Base-by-base conservation (phyloP, 2,329 filamentous ascomycete species). In the Penicillium sp. region DNA sequence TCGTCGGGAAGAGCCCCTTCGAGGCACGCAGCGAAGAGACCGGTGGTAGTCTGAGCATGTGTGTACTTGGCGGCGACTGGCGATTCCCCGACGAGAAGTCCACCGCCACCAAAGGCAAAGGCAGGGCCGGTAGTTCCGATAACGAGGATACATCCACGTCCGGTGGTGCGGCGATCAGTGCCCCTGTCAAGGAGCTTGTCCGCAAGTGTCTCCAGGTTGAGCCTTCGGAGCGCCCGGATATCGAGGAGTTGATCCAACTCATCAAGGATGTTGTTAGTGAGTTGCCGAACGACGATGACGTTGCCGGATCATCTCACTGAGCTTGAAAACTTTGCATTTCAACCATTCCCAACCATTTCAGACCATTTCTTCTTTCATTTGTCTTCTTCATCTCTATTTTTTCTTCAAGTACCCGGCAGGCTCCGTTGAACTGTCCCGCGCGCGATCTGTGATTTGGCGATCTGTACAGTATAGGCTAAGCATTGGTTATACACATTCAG, bases 11-110 rank as follows among this genome's bases (percentile, higher is more conserved):
- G 74, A 95, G 90, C 12, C 94, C 94, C 2, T 99, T 99, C 65
- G 94, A 99, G 78, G 90, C 92, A 69, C 87, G 94, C 55, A 93
- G 88, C 60, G 94, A 99, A 71, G 93, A 99, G 78, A 97, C 94
- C 0, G 94, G 94, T 59, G 94, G 94, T 37, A 94, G 89, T 59
- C 77, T 99, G 58, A 95, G 89, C 62, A 89, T 97, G 61, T 97
- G 93, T 70, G 90, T 97, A 15, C 78, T 96, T 13, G 90, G 91
- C 54, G 94, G 93, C 32, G 93, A 97, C 74, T 99, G 94, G 93
- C 83, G 91, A 45, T 99, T 97, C 73, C 94, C 94, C 0, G 92
- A 96, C 63, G 92, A 97, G 41, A 72, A 70, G 69, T 86, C 87
- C 0, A 82, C 83, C 3, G 80, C 80, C 36, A 83, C 83, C 47